phyloP scores from a whole-genome alignment of 306 rosid species.

The Cucumis melo region DNA sequence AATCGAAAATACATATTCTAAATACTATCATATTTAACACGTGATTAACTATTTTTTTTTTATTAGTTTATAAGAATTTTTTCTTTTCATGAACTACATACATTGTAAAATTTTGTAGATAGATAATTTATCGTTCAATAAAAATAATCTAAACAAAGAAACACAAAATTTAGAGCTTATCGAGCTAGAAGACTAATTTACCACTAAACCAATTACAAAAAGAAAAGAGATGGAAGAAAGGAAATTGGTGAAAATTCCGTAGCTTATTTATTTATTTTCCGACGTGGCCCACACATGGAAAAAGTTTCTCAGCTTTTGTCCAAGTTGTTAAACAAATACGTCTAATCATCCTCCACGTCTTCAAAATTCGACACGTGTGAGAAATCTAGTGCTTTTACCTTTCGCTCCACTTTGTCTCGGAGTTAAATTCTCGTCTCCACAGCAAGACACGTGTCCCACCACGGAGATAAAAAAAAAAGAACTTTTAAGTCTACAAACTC shows the following conservation, averaged over 20 bases:
- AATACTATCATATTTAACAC: too few species aligned
- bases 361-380: neutral
- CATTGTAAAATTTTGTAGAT: too few species aligned
- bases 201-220: too few species aligned
- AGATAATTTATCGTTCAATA: too few species aligned
- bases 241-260: neutral
- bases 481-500: neutral
- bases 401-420: neutral
- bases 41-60: neutral
- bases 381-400: neutral
- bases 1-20: neutral
- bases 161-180: too few species aligned
- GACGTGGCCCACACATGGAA: neutral
- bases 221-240: too few species aligned
- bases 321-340: neutral
- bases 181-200: too few species aligned
- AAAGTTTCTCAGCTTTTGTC: neutral
- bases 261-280: neutral
- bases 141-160: too few species aligned
- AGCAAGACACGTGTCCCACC: neutral
- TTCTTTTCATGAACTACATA: too few species aligned
- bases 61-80: too few species aligned
- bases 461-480: neutral
- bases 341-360: constrained; percentile 5
- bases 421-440: neutral